A percentile compares a stretch with the other conserved stretches of the same genome.
These are phyloP conservation scores for Pichia scutulata DNA, from an alignment of 805 yeast genomes.

Conservation along the genomic window DNA sequence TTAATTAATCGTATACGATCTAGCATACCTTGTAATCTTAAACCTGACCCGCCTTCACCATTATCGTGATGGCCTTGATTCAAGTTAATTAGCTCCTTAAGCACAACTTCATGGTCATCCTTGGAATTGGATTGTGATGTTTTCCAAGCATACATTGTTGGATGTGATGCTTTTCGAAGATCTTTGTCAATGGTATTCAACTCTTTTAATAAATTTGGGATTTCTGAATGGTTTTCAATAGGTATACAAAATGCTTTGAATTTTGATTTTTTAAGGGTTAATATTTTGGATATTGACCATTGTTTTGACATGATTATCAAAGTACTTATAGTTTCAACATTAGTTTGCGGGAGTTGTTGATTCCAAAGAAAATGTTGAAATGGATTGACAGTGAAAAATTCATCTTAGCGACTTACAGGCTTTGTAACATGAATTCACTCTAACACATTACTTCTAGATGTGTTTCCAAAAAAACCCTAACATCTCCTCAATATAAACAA, in stretches of 20 bases:
- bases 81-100: constrained; percentile 19
- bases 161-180: constrained; percentile 57
- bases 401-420: not conserved
- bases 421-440: not conserved
- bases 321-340: not conserved
- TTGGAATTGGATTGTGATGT: constrained; percentile 27
- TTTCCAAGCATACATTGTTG: constrained; percentile 70
- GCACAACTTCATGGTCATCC: not conserved
- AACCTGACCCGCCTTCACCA: constrained; percentile 74
- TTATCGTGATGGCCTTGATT: constrained; percentile 60
- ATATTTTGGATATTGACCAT: constrained; percentile 36
- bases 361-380: no score
- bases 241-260: constrained; percentile 57
- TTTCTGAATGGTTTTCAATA: constrained; percentile 33
- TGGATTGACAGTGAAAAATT: not conserved
- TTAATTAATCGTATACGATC: constrained; percentile 43
- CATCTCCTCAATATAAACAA: not conserved
- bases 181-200: constrained; percentile 40
- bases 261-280: constrained; percentile 49
- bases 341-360: no score
- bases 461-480: not conserved
- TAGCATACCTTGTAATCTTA: constrained; percentile 45
- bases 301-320: not conserved
- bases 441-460: not conserved
- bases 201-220: constrained; percentile 34